Evolutionary conservation across 768 basidiomycete genomes (phyloP), one percentile per base, ranked within the genome.

Genomic region (Mycena kentingensis): DNA sequence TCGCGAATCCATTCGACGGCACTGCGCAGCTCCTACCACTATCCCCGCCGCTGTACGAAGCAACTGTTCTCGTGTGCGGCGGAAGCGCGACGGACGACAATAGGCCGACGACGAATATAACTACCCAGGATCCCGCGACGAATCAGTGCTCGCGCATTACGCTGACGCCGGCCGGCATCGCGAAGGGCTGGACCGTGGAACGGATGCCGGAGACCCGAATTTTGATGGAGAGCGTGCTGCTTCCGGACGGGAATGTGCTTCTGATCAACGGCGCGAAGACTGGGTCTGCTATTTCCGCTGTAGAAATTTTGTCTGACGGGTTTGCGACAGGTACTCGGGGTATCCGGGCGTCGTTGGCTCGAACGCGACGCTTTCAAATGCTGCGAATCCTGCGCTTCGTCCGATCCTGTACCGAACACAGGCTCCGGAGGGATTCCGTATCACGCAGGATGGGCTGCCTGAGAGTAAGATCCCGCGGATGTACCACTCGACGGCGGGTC

Each of bases 1-100:
- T 83, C 37, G 81, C 82, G 1, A 83, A 84, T 57, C 82, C 82
- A 0, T 80, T 83, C 74, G 75, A 82, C 13, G 83, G 81, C 16
- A 77, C 78, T 16, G 81, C 68, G 6, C 56, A 80, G 18, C 73
- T 84, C 26, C 72, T 84, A n/a, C 82, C 82, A 3, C 67, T 84
- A 3, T 70, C 69, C 1, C 71, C 72, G 6, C 73, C 73, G 47
- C 57, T 70, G 43, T 83, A 78, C 47, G 69, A 70, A 3, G 74
- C 82, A 0, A 79, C 80, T 43, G 65, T 84, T 47, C 68, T 84
- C 16, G 65, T 84, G 44, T 84, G 82, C 46, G 82, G 82, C 12
- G 82, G 82, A 27, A 80, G 80, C 2, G 60, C 72, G 13, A 61
- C 79, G 15, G 71, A 77, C 49, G 81, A 83, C 54, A 66, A 58